Evolutionary conservation across 169 alveolate genomes (phyloP), one percentile per base, ranked within the genome.

Genomic region (Babesia bovis): DNA sequence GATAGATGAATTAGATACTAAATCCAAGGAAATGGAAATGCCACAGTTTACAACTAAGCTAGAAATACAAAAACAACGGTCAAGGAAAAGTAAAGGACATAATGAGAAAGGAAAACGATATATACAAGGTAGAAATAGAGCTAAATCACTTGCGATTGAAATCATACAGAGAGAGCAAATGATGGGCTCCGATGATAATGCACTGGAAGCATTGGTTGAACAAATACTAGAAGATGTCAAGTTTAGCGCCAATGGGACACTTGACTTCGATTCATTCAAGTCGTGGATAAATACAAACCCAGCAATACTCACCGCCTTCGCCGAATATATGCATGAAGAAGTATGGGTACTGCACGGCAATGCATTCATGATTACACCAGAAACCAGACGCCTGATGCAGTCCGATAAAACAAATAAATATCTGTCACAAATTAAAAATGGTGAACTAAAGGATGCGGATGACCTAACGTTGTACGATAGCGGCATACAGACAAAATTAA

Each of bases 291-390:
- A 90, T 56, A 79, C 84, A 44, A 82, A 92, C 70, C 90, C 85
- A 32, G 87, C 83, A 7, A 73, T 92, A 40, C 79, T 91, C 23
- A 49, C 84, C 28, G 77, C 91, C 82, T 92, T 92, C 71, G 78
- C 92, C 36, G 90, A 85, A 57, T 92, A 93, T 52, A 61, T 92
- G 25, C 96, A 91, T 51, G 95, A 91, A 57, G 96, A 92, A 66
- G 88, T 90, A 19, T 92, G 96, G 96, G 93, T 95, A 3, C 75
- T 92, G 47, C 90, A 90, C 59, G 96, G 96, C 13, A 89, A 92
- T 71, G 95, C 95, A 3, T 86, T 92, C 63, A 67, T 68, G 60
- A 47, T 7, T 15, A 36, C 51, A 35, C 69, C 42, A n/a, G 55
- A 44, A 21, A 35, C 15, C 26, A 41, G 36, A 33, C 30, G 41